Evolutionary conservation across 768 basidiomycete genomes (phyloP), one percentile per base, ranked within the genome.

Genomic region (Myochromella boudieri): DNA sequence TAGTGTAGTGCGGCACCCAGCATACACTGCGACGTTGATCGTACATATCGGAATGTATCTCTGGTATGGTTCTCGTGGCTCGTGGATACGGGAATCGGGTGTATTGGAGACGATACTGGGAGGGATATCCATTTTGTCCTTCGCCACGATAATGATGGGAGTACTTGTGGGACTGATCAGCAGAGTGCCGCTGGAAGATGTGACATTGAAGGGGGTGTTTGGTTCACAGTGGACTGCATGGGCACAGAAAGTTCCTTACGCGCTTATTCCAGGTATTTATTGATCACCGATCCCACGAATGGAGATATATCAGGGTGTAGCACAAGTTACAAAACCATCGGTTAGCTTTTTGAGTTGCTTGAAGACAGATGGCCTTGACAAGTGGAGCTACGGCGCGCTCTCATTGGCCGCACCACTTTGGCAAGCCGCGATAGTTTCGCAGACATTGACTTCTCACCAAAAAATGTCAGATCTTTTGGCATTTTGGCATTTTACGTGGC

Each of bases 1-100:
- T 42, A 34, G 54, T 1, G 6, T 52, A 12, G 61, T 65, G 3
- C 62, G 66, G 12, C 66, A 67, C 37, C 66, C 66, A 31, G 22
- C 45, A 29, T 68, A 68, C 47, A 53, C 56, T 9, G 62, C 56
- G 1, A 15, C 46, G 3, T 11, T 55, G 1, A 15, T 62, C 27
- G 45, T 50, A 8, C 27, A 47, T 32, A 26, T 38, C 15, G 60
- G 60, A 12, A 22, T 56, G 14, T 38, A 40, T 6, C 34, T 47
- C 29, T 51, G 42, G 38, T 48, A 50, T 25, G 49, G 46, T 1
- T 21, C 26, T 6, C 10, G 32, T 4, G 53, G 44, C 12, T 53
- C 52, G 17, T 58, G 51, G 49, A 22, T 49, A 29, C 37, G 49
- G 24, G 57, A 54, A 34, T 51, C 50, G 14, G 53, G 51, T 15